These are phyloP conservation scores for Xylariales sp. DNA, from an alignment of 2,329 filamentous ascomycete species.

Conservation along the genomic window DNA sequence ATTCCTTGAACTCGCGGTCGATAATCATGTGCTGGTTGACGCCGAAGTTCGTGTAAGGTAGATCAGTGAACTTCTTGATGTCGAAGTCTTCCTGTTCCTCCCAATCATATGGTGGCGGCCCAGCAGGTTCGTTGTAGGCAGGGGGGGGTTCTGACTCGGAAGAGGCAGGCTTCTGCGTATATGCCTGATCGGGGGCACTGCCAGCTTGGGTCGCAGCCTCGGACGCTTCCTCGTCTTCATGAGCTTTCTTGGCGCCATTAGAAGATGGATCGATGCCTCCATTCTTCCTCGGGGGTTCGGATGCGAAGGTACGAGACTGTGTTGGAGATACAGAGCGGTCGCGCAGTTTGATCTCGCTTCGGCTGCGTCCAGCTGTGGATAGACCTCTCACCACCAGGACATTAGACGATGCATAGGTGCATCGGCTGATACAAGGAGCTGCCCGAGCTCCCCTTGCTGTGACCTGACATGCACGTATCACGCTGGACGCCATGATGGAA, in stretches of 20 bases:
- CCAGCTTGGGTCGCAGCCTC: constrained; percentile 21
- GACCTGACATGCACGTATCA: constrained; percentile 12
- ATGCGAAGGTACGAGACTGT: neutral
- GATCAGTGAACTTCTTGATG: constrained; percentile 69
- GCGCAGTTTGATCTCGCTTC: no score
- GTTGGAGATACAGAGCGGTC: no score
- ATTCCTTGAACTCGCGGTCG: constrained; percentile 92
- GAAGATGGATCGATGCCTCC: neutral
- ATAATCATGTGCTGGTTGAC: constrained; percentile 96
- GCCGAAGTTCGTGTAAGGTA: constrained; percentile 78
- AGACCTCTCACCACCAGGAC: no score
- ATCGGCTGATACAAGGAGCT: neutral
- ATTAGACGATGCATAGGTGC: no score
- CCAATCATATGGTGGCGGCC: constrained; percentile 49
- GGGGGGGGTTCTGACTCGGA: constrained; percentile 21
- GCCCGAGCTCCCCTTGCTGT: constrained; percentile 1
- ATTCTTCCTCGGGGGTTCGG: neutral
- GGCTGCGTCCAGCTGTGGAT: no score
- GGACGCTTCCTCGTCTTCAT: constrained; percentile 14
- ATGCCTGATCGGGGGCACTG: constrained; percentile 20
- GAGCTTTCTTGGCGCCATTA: neutral
- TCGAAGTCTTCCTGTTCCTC: constrained; percentile 69
- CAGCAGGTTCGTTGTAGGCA: constrained; percentile 17
- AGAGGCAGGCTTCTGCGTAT: constrained; percentile 18
- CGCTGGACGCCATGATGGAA: constrained; percentile 17